Percentiles rank a stretch among this genome's conserved stretches.
Conservation (phyloP, 192 early-diverging fungal species). For the Coemansia sp. region DNA sequence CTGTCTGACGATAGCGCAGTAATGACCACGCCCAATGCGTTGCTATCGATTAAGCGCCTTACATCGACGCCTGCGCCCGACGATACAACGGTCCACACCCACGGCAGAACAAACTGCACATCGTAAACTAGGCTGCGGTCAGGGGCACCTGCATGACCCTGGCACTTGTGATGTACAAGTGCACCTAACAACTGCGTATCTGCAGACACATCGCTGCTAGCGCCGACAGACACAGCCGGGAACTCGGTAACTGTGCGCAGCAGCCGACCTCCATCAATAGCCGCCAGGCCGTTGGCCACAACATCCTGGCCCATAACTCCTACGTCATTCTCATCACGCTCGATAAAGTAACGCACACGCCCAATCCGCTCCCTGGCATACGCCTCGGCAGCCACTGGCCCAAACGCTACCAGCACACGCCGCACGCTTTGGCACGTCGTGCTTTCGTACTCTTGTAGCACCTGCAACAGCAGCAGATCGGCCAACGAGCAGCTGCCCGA, state of each 20-base stretch:
- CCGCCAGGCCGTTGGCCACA: slow-evolving; percentile 23
- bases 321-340: slow-evolving; percentile 44
- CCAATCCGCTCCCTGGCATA: slow-evolving; percentile 30
- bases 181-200: not conserved
- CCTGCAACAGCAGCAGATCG: slow-evolving; percentile 26
- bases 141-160: not conserved
- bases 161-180: not conserved
- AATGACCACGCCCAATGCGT: slow-evolving; percentile 34
- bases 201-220: not conserved
- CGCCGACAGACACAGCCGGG: not conserved
- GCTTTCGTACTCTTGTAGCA: slow-evolving; percentile 37
- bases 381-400: slow-evolving; percentile 21
- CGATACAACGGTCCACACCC: slow-evolving; percentile 42
- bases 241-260: slow-evolving; percentile 40
- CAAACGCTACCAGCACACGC: slow-evolving; percentile 44
- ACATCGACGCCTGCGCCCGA: slow-evolving; percentile 12
- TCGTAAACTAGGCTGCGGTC: slow-evolving; percentile 28
- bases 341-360: slow-evolving; percentile 30
- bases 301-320: slow-evolving; percentile 38
- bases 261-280: slow-evolving; percentile 25
- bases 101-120: slow-evolving; percentile 36
- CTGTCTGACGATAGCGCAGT: slow-evolving; percentile 40
- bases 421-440: slow-evolving; percentile 43
- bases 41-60: slow-evolving; percentile 35
- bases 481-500: slow-evolving; percentile 24